Evolutionary conservation across 192 early-diverging fungal genomes (phyloP), one percentile per base, ranked within the genome.

Genomic region (Thoreauomyces humboldtii): DNA sequence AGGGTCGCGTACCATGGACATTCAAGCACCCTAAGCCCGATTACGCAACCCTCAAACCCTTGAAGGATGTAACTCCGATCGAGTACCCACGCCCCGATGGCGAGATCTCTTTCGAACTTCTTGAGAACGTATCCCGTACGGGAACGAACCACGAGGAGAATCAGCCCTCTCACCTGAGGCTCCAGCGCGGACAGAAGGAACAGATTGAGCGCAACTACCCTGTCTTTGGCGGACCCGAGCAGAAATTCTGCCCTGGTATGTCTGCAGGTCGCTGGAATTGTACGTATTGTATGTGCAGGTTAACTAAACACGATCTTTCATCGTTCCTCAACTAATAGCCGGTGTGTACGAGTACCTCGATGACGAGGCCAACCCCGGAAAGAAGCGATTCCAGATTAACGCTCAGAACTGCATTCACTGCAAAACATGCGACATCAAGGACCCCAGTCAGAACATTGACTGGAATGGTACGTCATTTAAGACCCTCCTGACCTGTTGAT

Each of bases 341-440:
- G 93, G 91, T 43, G 96, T 98, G 1, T 98, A 97, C 76, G 96
- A 98, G 79, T 97, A 93, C 77, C 87, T 98, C 0, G 93, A 96
- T 21, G 91, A 96, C 55, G 93, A 96, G 63, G 63, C 61, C 46
- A 85, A 89, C 25, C 90, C 93, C 2, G 91, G 90, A 5, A 47
- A 92, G 63, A 91, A 96, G 80, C 83, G 93, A 12, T 89, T 97
- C 73, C 94, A 97, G 80, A 96, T 99, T 74, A 97, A 98, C 73
- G 55, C 74, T 41, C 88, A 91, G 70, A 97, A 99, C 76, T 99
- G 96, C 71, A 92, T 99, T 46, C 96, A 99, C 76, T 99, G 96
- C 88, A 99, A 99, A 83, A 99, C 96, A 0, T 99, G 96, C 67
- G 95, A 99, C 73, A 99, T 99, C 72, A 99, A 99, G 76, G 96